Conservation (phyloP, 2,329 filamentous ascomycete species). For the Fusarium concolor region DNA sequence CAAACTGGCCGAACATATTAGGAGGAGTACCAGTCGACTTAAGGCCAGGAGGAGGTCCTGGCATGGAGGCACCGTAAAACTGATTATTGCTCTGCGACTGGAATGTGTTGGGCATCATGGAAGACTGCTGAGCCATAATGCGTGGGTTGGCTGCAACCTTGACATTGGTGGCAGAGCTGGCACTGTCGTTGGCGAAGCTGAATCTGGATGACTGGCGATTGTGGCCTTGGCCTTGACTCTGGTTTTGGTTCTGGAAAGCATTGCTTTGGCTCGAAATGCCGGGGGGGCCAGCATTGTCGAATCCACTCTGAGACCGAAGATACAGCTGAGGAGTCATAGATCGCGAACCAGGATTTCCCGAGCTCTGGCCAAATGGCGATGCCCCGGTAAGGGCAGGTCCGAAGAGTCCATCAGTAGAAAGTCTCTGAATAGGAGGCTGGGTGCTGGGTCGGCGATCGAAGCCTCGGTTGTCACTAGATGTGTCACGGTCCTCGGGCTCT, state of each 20-base stretch:
- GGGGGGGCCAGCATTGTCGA: conserved; percentile 67
- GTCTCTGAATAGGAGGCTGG: conserved; percentile 81
- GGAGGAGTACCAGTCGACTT: conserved; percentile 96
- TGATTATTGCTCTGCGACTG: conserved; percentile 72
- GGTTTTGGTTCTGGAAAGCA: conserved; percentile 58
- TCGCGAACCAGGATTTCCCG: conserved; percentile 69
- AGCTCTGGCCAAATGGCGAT: conserved; percentile 60
- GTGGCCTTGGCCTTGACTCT: conserved; percentile 71
- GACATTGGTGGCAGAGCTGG: conserved; percentile 63
- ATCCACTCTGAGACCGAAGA: conserved; percentile 71
- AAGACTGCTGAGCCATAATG: conserved; percentile 84
- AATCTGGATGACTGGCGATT: conserved; percentile 87
- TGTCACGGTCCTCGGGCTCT: conserved; percentile 86
- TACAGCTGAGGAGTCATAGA: conserved; percentile 80
- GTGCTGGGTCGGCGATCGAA: conserved; percentile 73
- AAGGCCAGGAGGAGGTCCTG: conserved; percentile 91
- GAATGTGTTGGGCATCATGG: conserved; percentile 81
- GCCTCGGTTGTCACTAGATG: conserved; percentile 60
- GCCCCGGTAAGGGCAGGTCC: conserved; percentile 59
- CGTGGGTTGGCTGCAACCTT: conserved; percentile 84
- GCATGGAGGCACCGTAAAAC: conserved; percentile 86
- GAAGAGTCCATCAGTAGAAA: conserved; percentile 64
- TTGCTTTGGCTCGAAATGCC: conserved; percentile 62
- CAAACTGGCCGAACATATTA: conserved; percentile 94
- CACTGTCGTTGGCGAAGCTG: conserved; percentile 84